Evolutionary conservation across 106 monocot species (phyloP), one percentile per base, ranked within the genome.

Genomic region (Apostasia ramifera): DNA sequence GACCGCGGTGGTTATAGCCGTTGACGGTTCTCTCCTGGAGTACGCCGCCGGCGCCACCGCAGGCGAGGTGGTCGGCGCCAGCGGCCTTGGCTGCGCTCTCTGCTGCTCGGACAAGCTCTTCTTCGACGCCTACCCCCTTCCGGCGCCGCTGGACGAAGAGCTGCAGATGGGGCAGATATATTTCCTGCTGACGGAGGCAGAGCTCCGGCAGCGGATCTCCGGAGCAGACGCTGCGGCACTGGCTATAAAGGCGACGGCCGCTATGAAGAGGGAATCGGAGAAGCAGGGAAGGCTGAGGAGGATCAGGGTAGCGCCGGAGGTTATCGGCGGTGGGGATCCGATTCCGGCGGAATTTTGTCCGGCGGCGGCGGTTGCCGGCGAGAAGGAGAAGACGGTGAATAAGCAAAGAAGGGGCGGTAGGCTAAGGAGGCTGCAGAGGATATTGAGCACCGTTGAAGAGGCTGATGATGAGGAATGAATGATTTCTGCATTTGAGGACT

Each of bases 201-300:
- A 52, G 62, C 60, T 72, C 53, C 45, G 62, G 5, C 14, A 0
- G 39, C 40, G n/a, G 11, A 41, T 72, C 8, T 61, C 72, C 9
- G 50, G 61, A 3, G 42, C 61, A 3, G 72, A 72, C 42, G 40
- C 62, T 60, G 72, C 62, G 5, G 72, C 62, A 1, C 14, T 72
- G 40, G 72, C 72, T n/a, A 42, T 52, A 5, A 47, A 61, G 72
- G 61, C 61, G 1, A 72, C 61, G 61, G 48, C 61, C 0, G 72
- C 72, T 11, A 2, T 72, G 69, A 55, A n/a, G 43, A 37, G 40
- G 69, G 69, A 40, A 4, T 41, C 68, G 40, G 7, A 40, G 50
- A 67, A 4, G 49, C 48, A 50, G n/a, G 47, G 65, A 15, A 11
- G 65, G 47, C 47, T 12, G 42, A 12, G 63, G 41, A 7, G 63